Conservation (phyloP, 73 alveolate genomes). For the Tetrahymena borealis region DNA sequence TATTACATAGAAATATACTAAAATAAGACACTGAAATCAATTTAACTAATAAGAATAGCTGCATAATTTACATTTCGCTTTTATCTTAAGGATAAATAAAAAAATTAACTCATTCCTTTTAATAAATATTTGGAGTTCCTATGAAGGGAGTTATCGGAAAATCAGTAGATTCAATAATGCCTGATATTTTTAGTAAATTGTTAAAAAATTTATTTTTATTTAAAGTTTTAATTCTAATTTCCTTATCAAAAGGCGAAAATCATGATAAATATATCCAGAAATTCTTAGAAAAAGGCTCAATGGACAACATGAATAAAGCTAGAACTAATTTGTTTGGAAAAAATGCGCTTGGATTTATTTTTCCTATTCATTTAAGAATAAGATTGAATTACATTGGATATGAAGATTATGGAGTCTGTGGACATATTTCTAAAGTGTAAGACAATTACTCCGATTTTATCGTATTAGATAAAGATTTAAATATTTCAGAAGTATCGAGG, state of each 20-base stretch:
- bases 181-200: not conserved
- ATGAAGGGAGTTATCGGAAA: not conserved
- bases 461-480: not conserved
- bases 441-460: not conserved
- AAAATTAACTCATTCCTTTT: not conserved
- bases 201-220: too few species aligned
- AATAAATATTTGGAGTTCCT: not conserved
- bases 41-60: not conserved
- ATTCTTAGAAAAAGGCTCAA: not conserved
- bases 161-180: not conserved
- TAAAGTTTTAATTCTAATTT: not conserved
- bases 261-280: not conserved
- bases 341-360: not conserved
- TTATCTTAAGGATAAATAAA: not conserved
- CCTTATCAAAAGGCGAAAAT: not conserved
- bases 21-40: not conserved
- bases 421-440: not conserved
- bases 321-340: not conserved
- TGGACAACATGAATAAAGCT: not conserved
- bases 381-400: not conserved
- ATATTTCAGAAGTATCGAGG: not conserved
- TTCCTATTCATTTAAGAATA: not conserved
- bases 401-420: not conserved
- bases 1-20: not conserved
- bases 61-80: not conserved